Conservation (phyloP, 225 moss, liverwort and hornwort genomes). For the Marchantia polymorpha region DNA sequence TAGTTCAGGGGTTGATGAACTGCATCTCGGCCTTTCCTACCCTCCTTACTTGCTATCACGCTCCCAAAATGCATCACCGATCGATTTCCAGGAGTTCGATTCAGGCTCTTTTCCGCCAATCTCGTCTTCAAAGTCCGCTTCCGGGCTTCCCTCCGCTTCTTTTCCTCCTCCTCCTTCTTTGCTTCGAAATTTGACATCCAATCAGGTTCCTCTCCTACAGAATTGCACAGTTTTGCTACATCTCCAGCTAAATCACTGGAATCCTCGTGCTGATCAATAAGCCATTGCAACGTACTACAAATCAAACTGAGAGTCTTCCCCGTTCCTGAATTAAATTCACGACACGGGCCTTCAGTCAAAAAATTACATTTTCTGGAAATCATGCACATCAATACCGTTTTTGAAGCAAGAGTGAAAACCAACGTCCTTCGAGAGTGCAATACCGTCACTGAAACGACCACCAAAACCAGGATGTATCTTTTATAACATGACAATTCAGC, state of each 20-base stretch:
- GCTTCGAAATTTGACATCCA: constrained; percentile 84
- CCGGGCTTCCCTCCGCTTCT: constrained; percentile 58
- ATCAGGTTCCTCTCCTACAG: constrained; percentile 63
- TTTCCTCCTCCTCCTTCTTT: constrained; percentile 61
- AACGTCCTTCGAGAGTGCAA: background rate
- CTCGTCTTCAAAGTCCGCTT: constrained; percentile 61
- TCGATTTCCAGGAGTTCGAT: constrained; percentile 21
- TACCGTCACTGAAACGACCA: background rate
- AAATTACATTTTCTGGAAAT: too few species aligned
- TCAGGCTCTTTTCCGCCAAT: constrained; percentile 13
- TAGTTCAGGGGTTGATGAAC: background rate
- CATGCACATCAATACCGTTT: too few species aligned
- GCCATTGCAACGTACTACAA: constrained; percentile 91
- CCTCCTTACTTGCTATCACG: constrained; percentile 5
- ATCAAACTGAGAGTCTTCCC: constrained; percentile 96
- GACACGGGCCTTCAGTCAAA: background rate
- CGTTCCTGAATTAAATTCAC: constrained; percentile 58
- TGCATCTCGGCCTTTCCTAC: background rate
- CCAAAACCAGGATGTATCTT: background rate
- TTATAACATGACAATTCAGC: background rate
- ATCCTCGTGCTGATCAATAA: constrained; percentile 66
- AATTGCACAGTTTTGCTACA: background rate
- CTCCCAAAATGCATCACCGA: constrained; percentile 25
- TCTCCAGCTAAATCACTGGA: constrained; percentile 2
- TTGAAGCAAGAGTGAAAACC: too few species aligned